phyloP scores from a whole-genome alignment of 1,284 basidiomycete species.

The Leccinum fallax region DNA sequence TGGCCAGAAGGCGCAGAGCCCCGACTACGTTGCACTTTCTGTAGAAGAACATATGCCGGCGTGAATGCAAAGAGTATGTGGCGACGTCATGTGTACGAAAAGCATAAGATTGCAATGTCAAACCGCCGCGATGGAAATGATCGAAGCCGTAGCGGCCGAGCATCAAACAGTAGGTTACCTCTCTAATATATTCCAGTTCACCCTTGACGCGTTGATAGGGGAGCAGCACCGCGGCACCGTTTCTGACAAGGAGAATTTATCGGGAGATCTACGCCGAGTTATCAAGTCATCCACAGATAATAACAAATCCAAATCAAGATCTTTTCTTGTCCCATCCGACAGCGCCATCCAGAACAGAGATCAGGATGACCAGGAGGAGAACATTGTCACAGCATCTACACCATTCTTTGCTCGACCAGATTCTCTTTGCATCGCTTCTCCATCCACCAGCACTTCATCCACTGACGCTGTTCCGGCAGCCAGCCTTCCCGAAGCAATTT shows the following conservation, averaged over 20 bases:
- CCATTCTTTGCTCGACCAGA: constrained; percentile 19
- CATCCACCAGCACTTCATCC: constrained; percentile 4
- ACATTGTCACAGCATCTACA: neutral
- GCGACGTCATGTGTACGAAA: constrained; percentile 82
- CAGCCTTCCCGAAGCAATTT: constrained; percentile 1
- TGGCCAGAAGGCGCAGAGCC: constrained; percentile 80
- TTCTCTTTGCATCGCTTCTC: constrained; percentile 18
- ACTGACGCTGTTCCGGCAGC: constrained; percentile 5
- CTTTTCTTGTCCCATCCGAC: constrained; percentile 26
- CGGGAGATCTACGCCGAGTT: constrained; percentile 33
- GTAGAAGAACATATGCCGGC: constrained; percentile 75
- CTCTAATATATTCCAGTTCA: neutral
- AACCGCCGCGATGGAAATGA: constrained; percentile 73
- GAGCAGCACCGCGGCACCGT: constrained; percentile 29
- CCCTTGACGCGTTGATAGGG: constrained; percentile 33
- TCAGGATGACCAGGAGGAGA: constrained; percentile 17
- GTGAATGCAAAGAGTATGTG: constrained; percentile 88
- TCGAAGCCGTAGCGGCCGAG: constrained; percentile 54
- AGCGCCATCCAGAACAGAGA: constrained; percentile 12
- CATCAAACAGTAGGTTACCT: constrained; percentile 58
- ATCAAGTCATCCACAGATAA: constrained; percentile 25
- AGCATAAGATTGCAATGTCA: constrained; percentile 84
- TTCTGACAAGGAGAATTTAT: constrained; percentile 39
- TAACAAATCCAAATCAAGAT: constrained; percentile 24
- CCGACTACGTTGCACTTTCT: constrained; percentile 77